Conservation (phyloP, 106 monocot genomes). For the Posidonia australis region DNA sequence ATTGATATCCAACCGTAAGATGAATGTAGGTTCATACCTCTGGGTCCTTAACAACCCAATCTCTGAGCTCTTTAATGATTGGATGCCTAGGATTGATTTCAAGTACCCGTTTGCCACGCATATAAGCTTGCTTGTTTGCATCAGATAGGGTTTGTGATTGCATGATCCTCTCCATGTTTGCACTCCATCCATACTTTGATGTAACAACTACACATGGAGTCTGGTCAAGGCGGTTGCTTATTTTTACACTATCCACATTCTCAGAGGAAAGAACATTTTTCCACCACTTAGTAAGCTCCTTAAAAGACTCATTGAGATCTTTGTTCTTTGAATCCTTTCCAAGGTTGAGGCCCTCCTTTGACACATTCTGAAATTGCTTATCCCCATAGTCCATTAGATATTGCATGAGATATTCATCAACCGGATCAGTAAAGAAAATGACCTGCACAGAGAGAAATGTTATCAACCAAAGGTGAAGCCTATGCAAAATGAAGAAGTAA, state of each 20-base stretch:
- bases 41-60: constrained; percentile 59
- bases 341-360: constrained; percentile 89
- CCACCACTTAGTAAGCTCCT: constrained; percentile 93
- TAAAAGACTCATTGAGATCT: constrained; percentile 88
- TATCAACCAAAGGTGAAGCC: background rate
- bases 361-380: constrained; percentile 95
- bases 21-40: constrained; percentile 34
- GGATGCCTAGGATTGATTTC: constrained; percentile 98
- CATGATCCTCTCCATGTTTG: constrained; percentile 99
- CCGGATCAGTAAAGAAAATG: constrained; percentile 94
- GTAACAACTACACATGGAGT: constrained; percentile 91
- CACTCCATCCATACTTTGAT: constrained; percentile 91
- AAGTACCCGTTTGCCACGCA: constrained; percentile 90
- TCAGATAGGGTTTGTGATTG: constrained; percentile 87
- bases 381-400: constrained; percentile 99
- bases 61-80: constrained; percentile 88
- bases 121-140: constrained; percentile 65
- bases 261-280: constrained; percentile 60
- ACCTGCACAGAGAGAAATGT: constrained; percentile 38
- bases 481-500: too few relatives aligned
- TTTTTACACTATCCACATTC: constrained; percentile 83
- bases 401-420: constrained; percentile 98
- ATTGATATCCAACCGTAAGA: background rate
- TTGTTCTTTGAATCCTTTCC: constrained; percentile 90
- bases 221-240: constrained; percentile 83